Base-by-base conservation (phyloP, 148 eudicot genomes). In the Camellia sinensis region DNA sequence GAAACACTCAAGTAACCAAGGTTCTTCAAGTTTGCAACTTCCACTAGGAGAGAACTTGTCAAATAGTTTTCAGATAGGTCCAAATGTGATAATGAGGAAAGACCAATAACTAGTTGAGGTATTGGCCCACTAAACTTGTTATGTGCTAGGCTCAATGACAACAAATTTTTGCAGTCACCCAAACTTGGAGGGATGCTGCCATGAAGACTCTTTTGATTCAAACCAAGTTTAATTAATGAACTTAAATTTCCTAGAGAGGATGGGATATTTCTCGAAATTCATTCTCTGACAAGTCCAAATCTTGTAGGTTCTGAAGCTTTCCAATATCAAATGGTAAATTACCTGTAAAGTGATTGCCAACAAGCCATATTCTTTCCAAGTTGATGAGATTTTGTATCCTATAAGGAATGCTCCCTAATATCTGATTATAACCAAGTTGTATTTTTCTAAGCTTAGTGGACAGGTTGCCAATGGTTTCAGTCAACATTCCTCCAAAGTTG, bases 111-210 rank as follows among this genome's bases (percentile, higher is more conserved):
- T 7, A 52, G 54, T 44, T 6, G 56, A 12, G 81, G 84, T 22
- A 82, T 73, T 1, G 45, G 10, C 18, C 84, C 84, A 59, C 2
- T 57, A 13, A 82, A 72, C 7, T 65, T 65, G 41, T 82, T 82
- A 0, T 5, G 1, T 9, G 65, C 19, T 17, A 82, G 78, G 40
- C 54, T 15, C 29, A 82, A 17, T 9, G 2, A 22, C 3, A 17
- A 0, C 59, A 82, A 74, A 17, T n/a, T 64, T 19, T 19, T 57
- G 44, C 81, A 82, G 19, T 78, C 78, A 1, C 84, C 74, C 7
- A 82, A 17, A 2, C 67, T 59, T 29, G 54, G 3, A 4, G 78
- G 84, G 2, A 78, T 65, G 19, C 0, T 82, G 6, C 81, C 81
- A 6, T 14, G 6, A 3, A 82, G 44, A 5, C 29, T 72, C 19